Conservation (phyloP, 345 rosid species). For the Euclidium syriacum region DNA sequence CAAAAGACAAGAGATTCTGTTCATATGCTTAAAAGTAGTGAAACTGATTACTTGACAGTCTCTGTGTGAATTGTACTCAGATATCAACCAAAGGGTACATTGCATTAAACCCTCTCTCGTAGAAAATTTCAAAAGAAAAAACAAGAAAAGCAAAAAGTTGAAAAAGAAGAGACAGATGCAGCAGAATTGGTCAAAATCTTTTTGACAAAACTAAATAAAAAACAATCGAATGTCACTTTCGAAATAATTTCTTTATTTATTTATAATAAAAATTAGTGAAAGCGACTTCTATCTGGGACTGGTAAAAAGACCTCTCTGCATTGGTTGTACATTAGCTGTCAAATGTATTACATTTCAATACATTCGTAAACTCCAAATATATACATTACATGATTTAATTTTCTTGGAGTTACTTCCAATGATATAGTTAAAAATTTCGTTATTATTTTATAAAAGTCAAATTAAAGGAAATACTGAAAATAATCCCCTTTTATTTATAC, state of each 20-base stretch:
- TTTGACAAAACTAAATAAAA: constrained; percentile 17
- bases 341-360: not conserved
- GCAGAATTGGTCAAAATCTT: constrained; percentile 30
- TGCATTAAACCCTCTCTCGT: constrained; percentile 19
- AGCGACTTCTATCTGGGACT: constrained; percentile 33
- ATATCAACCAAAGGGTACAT: constrained; percentile 19
- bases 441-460: not conserved
- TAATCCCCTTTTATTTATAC: too few species aligned
- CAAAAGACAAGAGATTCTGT: not conserved
- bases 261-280: constrained; percentile 12
- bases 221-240: constrained; percentile 25
- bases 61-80: constrained; percentile 21
- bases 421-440: not conserved
- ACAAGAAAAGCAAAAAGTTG: constrained; percentile 18
- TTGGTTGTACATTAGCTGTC: constrained; percentile 35
- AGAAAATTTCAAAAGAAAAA: not conserved
- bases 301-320: constrained; percentile 24
- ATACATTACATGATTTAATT: not conserved
- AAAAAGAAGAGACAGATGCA: constrained; percentile 21
- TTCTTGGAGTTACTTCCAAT: constrained; percentile 4
- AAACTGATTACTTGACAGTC: not conserved
- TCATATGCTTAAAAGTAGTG: not conserved
- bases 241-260: constrained; percentile 1
- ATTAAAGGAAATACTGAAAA: not conserved
- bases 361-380: constrained; percentile 7